Evolutionary conservation across 441 rosid genomes (phyloP).

Genomic region (Syzygium malaccense): DNA sequence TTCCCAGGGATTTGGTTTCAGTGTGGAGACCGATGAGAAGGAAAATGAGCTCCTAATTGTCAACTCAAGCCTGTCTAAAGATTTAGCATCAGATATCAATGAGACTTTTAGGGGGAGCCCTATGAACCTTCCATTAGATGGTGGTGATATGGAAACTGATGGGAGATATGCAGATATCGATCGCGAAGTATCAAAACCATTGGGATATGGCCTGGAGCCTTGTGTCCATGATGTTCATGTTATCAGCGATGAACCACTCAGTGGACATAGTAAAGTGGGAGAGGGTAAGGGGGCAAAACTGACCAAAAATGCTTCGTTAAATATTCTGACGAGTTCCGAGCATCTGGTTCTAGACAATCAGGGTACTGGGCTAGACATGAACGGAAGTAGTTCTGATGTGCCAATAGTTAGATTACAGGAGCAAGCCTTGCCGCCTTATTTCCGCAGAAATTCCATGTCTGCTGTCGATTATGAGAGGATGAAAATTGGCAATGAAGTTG

Average conservation of each 20-base stretch:
- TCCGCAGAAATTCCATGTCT: conserved; percentile 73
- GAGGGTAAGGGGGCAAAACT: conserved; percentile 19
- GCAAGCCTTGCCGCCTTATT: conserved; percentile 19
- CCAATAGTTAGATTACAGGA: conserved; percentile 18
- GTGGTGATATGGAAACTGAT: not conserved
- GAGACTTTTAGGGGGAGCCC: not conserved
- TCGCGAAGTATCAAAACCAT: conserved; percentile 4
- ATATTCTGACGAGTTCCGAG: conserved; percentile 9
- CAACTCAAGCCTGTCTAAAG: not conserved
- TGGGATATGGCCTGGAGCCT: conserved; percentile 8
- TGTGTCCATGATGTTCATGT: conserved; percentile 36
- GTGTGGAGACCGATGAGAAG: conserved; percentile 11
- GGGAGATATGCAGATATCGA: not conserved
- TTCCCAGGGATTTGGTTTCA: conserved; percentile 4
- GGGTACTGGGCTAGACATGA: conserved; percentile 16
- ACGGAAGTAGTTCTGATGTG: conserved; percentile 43
- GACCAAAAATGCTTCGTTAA: conserved; percentile 2
- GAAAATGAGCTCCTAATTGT: conserved; percentile 8
- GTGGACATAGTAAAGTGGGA: not conserved
- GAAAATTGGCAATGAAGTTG: conserved; percentile 72
- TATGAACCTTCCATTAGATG: not conserved
- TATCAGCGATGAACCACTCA: not conserved
- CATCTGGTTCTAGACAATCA: conserved; percentile 12
- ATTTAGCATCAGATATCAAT: not conserved
- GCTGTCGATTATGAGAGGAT: conserved; percentile 58